Percentiles rank a stretch among this genome's conserved stretches.
phyloP scores from a whole-genome alignment of 805 yeast genomes.

The Starmera dryadoides region DNA sequence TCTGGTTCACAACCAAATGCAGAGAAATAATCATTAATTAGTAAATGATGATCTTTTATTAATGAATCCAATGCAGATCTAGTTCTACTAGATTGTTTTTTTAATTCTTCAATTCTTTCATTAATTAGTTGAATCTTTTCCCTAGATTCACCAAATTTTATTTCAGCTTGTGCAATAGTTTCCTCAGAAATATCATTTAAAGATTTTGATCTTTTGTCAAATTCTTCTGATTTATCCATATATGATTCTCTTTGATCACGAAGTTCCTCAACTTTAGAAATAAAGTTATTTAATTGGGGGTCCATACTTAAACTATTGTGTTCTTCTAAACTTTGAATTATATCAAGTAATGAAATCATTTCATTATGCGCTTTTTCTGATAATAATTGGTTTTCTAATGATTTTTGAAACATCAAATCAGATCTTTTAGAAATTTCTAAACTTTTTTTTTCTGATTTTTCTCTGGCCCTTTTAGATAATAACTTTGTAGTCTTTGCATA shows the following conservation, averaged over 20 bases:
- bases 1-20: not conserved
- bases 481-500: not conserved
- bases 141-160: not conserved
- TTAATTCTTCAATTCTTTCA: not conserved
- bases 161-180: not conserved
- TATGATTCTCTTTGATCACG: not conserved
- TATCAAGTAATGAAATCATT: conserved; percentile 3
- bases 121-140: not conserved
- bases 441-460: conserved; percentile 11
- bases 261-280: not conserved
- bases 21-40: not conserved
- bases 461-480: conserved; percentile 8
- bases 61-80: not conserved
- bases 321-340: not conserved
- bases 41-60: not conserved
- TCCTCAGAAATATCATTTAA: not conserved
- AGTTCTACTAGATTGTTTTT: not conserved
- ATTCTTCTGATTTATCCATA: not conserved
- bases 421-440: conserved; percentile 4
- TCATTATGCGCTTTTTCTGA: conserved; percentile 5
- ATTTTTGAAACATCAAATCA: conserved; percentile 2
- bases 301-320: too few species aligned
- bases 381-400: not conserved
- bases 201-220: not conserved
- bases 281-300: not conserved